Evolutionary conservation across 352 stramenopile genomes (phyloP).

Genomic region (Globisporangium megalacanthum): DNA sequence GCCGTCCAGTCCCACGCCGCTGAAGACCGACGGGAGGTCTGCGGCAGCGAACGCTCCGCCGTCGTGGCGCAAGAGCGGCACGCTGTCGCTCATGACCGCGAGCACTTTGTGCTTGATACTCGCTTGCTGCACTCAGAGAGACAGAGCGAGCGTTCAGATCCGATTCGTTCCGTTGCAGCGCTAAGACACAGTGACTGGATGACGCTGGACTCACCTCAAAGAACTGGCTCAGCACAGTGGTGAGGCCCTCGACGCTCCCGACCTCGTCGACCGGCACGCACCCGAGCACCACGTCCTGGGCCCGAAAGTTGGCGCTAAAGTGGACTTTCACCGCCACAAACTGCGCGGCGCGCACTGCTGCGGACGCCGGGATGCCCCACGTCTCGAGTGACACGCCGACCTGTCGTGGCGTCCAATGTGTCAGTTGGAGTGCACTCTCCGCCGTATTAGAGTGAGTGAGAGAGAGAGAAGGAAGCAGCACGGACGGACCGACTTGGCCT

Average conservation of each 20-base stretch:
- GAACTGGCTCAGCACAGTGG: slow-evolving; percentile 46
- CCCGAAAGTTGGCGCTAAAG: slow-evolving; percentile 73
- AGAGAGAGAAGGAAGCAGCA: not conserved
- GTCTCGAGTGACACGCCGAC: slow-evolving; percentile 61
- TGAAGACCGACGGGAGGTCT: slow-evolving; percentile 54
- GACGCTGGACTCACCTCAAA: slow-evolving; percentile 29
- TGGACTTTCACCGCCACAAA: slow-evolving; percentile 68
- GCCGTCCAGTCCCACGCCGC: slow-evolving; percentile 51
- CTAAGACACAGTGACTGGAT: not conserved
- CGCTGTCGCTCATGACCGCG: slow-evolving; percentile 46
- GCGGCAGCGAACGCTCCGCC: slow-evolving; percentile 20
- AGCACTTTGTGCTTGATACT: slow-evolving; percentile 76
- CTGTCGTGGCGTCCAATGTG: slow-evolving; percentile 7
- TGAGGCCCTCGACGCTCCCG: slow-evolving; percentile 33
- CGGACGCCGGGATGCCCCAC: slow-evolving; percentile 41
- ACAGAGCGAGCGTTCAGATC: not conserved
- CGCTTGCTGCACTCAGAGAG: slow-evolving; percentile 21
- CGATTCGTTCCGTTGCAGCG: too few relatives aligned
- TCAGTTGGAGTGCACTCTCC: not conserved
- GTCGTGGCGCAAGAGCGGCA: slow-evolving; percentile 29
- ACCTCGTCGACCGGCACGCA: slow-evolving; percentile 40
- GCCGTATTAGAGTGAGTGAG: not conserved
- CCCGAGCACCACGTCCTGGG: slow-evolving; percentile 56
- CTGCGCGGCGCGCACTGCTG: slow-evolving; percentile 29
- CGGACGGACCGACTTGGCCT: slow-evolving; percentile 39